A percentile compares a stretch with the other conserved stretches of the same genome.
phyloP scores from a whole-genome alignment of 2,329 filamentous ascomycete species.

The Cytospora chrysosperma region DNA sequence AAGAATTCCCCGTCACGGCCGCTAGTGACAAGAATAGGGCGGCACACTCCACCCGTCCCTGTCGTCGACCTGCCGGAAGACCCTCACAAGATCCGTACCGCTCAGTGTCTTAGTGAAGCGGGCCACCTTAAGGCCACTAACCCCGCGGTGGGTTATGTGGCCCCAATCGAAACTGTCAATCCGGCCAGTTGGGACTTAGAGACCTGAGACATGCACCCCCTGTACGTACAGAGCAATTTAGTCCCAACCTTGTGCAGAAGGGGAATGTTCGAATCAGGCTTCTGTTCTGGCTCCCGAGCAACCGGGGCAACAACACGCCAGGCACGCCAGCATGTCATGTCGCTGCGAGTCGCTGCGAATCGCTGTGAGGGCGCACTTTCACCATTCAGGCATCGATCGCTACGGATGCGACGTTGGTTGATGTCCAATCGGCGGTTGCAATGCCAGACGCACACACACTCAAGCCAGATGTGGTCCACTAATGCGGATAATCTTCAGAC shows the following conservation, averaged over 20 bases:
- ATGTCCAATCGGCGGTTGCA: conserved; percentile 1
- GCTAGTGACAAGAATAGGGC: conserved; percentile 1
- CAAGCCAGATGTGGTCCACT: too few species aligned
- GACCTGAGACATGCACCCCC: background rate
- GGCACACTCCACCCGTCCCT: conserved; percentile 2
- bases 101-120: conserved; percentile 7
- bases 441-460: background rate
- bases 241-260: conserved; percentile 1
- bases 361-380: background rate
- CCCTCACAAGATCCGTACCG: conserved; percentile 1
- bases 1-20: background rate
- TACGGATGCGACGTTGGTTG: background rate
- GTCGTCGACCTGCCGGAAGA: background rate
- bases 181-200: conserved; percentile 18
- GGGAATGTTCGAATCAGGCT: conserved; percentile 9
- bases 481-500: background rate
- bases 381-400: conserved; percentile 3
- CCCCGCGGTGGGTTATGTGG: conserved; percentile 12
- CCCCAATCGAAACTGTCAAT: conserved; percentile 10
- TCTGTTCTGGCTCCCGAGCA: background rate
- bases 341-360: background rate
- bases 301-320: background rate
- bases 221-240: background rate
- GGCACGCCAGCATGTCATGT: background rate
- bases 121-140: background rate